Conservation (phyloP, 345 rosid species). For the Ailanthus altissimus region DNA sequence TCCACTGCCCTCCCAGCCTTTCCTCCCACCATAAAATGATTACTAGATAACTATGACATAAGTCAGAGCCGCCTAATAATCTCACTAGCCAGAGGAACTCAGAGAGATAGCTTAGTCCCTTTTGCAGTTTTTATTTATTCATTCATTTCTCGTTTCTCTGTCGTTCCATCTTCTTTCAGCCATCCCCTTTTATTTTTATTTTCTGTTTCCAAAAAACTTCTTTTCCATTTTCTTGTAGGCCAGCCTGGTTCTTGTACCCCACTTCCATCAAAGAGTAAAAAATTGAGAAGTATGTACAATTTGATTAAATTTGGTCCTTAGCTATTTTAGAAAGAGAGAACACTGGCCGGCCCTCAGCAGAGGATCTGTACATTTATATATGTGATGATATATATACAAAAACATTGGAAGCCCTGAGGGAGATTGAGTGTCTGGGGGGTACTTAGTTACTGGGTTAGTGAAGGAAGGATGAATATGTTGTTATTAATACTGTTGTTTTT, state of each 20-base stretch:
- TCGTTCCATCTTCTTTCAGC: constrained; percentile 40
- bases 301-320: constrained; percentile 31
- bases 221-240: constrained; percentile 39
- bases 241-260: constrained; percentile 50
- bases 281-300: constrained; percentile 40
- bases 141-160: constrained; percentile 63
- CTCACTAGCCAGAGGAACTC: constrained; percentile 41
- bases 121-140: constrained; percentile 54
- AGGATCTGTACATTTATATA: constrained; percentile 54
- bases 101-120: constrained; percentile 55
- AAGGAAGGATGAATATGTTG: constrained; percentile 46
- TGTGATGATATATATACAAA: constrained; percentile 56
- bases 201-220: constrained; percentile 10
- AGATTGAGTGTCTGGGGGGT: constrained; percentile 50
- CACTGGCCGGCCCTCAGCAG: constrained; percentile 44
- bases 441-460: constrained; percentile 49
- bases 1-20: constrained; percentile 32
- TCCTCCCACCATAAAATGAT: constrained; percentile 35
- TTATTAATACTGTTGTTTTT: constrained; percentile 43
- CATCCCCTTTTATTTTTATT: constrained; percentile 17
- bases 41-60: constrained; percentile 54
- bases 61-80: constrained; percentile 43
- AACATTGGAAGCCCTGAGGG: constrained; percentile 45
- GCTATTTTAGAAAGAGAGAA: constrained; percentile 34
- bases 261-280: constrained; percentile 20